Percentiles rank a stretch among this genome's conserved stretches.
phyloP scores from a whole-genome alignment of 805 yeast genomes.

The Trichomonascus vanleenenianus region DNA sequence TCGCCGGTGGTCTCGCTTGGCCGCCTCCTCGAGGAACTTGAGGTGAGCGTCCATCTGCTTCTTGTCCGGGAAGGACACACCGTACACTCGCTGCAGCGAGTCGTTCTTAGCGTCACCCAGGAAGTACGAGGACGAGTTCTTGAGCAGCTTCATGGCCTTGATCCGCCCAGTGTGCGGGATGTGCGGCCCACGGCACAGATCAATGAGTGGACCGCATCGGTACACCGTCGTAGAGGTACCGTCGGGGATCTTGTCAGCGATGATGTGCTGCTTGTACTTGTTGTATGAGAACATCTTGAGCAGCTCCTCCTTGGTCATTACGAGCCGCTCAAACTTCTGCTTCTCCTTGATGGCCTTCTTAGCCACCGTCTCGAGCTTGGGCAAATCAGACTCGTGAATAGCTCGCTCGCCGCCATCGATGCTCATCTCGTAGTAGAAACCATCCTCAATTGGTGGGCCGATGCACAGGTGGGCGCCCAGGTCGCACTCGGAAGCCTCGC shows the following conservation, averaged over 20 bases:
- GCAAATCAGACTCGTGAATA: slow-evolving; percentile 77
- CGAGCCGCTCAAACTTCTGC: slow-evolving; percentile 91
- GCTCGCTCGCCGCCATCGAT: slow-evolving; percentile 67
- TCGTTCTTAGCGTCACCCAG: slow-evolving; percentile 89
- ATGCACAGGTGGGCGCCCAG: slow-evolving; percentile 86
- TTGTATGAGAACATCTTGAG: slow-evolving; percentile 92
- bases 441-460: slow-evolving; percentile 98
- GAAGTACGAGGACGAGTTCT: slow-evolving; percentile 94
- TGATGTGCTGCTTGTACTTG: slow-evolving; percentile 87
- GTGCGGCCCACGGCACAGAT: slow-evolving; percentile 96
- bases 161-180: slow-evolving; percentile 96
- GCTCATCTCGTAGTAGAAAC: slow-evolving; percentile 95
- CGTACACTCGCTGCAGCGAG: slow-evolving; percentile 93
- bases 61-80: slow-evolving; percentile 98
- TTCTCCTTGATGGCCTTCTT: slow-evolving; percentile 89
- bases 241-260: slow-evolving; percentile 85
- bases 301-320: slow-evolving; percentile 83
- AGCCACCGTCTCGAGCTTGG: slow-evolving; percentile 75
- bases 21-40: slow-evolving; percentile 92
- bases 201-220: slow-evolving; percentile 96
- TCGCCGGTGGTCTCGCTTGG: slow-evolving; percentile 85
- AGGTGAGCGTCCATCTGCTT: slow-evolving; percentile 90
- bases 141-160: slow-evolving; percentile 87
- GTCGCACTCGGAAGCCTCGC: slow-evolving; percentile 97
- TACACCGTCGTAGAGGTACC: slow-evolving; percentile 94